Base-by-base conservation (phyloP, 148 eudicot genomes). In the Vaccinium corymbosum region DNA sequence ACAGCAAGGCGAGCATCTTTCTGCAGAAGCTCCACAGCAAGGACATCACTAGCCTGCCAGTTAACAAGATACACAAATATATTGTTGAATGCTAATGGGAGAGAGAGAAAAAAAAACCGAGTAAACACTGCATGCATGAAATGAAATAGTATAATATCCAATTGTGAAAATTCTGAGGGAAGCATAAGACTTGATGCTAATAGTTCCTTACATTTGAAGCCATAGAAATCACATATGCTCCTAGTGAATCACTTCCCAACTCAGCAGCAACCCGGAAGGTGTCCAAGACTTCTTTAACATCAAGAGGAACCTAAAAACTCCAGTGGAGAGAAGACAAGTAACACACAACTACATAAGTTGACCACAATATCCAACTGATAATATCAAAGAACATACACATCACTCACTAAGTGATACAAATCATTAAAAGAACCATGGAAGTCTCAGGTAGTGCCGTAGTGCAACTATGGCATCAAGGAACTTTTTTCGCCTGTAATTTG, bases 201-300 rank as follows among this genome's bases (percentile, higher is more conserved):
- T 79, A 81, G 35, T 48, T 42, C 14, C 89, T 78, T 92, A 94
- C 98, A 89, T 94, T 92, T 79, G 98, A 93, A 81, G 98, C 98
- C 98, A 95, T 95, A 57, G 98, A 95, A 87, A 94, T 95, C 83
- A 94, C 96, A 88, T 95, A 95, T 82, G 98, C 98, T 89, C 98
- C 98, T 32, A 95, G 90, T 62, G 95, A 93, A 87, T 94, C 98
- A 87, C 92, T 91, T 85, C 98, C 98, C 84, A 95, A 89, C 88
- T 93, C 95, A 81, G 98, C 98, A 84, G 96, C 98, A 78, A 94
- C 91, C 74, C 87, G 88, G 84, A 95, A 94, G 82, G 98, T 90
- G 80, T 95, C 97, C 90, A 94, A 86, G 29, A 95, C 98, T 89
- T 95, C 97, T 86, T 91, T 90, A 80, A 93, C 92, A 70, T 95